A percentile compares a stretch with the other conserved stretches of the same genome.
These are phyloP conservation scores for Debaryomycetaceae sp. DNA, from an alignment of 1,139 yeast species.

Conservation along the genomic window DNA sequence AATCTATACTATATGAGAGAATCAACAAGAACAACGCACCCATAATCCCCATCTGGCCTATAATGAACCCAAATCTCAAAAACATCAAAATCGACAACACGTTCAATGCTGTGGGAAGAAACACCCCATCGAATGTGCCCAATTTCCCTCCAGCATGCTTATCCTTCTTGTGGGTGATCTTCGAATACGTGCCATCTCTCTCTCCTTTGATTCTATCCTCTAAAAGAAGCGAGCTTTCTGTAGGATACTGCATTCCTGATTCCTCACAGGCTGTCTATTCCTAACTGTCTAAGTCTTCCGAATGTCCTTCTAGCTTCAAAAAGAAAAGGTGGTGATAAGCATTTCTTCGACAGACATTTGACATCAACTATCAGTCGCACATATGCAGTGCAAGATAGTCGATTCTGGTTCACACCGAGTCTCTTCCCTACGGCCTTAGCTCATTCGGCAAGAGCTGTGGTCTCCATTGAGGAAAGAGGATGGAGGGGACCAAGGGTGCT, in stretches of 20 bases:
- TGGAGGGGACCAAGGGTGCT: too few species aligned
- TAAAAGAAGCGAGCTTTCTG: neutral
- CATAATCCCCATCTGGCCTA: constrained; percentile 73
- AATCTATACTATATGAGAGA: constrained; percentile 62
- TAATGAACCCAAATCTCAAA: constrained; percentile 71
- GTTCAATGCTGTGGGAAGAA: constrained; percentile 71
- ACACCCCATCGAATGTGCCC: constrained; percentile 75
- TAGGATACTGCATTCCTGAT: neutral
- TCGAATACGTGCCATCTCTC: neutral
- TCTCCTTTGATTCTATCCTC: neutral
- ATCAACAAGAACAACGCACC: constrained; percentile 58
- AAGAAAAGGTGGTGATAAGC: too few species aligned
- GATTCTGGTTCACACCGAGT: too few species aligned
- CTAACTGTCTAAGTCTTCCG: neutral
- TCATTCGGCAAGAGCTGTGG: too few species aligned
- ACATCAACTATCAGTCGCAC: neutral
- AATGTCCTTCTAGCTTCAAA: too few species aligned
- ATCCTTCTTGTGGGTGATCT: neutral
- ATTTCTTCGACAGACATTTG: too few species aligned
- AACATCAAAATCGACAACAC: constrained; percentile 81
- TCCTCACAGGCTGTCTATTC: neutral
- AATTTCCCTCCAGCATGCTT: constrained; percentile 34
- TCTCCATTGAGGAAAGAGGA: too few species aligned
- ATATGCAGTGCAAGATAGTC: neutral
- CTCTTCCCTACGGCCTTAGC: too few species aligned